These are phyloP conservation scores for Simplicillium sp. DNA, from an alignment of 2,329 filamentous ascomycete genomes.

Conservation along the genomic window DNA sequence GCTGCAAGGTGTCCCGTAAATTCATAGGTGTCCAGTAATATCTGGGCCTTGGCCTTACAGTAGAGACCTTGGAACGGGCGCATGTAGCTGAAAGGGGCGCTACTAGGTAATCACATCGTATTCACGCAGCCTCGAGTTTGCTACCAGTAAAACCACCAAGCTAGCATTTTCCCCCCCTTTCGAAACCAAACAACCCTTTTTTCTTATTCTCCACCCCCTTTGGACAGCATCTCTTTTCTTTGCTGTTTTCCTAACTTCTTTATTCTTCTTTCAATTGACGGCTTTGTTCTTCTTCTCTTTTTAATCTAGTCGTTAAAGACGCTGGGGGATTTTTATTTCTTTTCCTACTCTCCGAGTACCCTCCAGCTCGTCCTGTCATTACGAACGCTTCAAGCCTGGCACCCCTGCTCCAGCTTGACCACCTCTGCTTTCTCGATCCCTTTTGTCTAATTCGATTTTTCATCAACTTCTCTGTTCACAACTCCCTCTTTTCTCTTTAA, in stretches of 20 bases:
- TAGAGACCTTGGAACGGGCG: too few species aligned
- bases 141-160: too few species aligned
- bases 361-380: slow-evolving; percentile 26
- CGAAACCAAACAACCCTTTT: too few species aligned
- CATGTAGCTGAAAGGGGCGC: too few species aligned
- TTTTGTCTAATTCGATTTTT: neutral
- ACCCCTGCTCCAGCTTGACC: slow-evolving; percentile 8
- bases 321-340: slow-evolving; percentile 8
- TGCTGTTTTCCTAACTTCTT: slow-evolving; percentile 10
- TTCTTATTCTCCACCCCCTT: neutral
- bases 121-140: too few species aligned
- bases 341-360: slow-evolving; percentile 15
- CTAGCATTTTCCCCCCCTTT: too few species aligned
- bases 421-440: slow-evolving; percentile 4
- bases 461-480: slow-evolving; percentile 1
- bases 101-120: too few species aligned
- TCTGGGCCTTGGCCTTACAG: too few species aligned
- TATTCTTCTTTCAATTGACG: slow-evolving; percentile 1
- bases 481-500: slow-evolving; percentile 2
- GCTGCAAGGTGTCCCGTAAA: too few species aligned
- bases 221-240: neutral
- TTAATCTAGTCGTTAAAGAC: slow-evolving; percentile 7
- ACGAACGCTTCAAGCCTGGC: slow-evolving; percentile 12
- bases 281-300: slow-evolving; percentile 6
- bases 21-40: too few species aligned